Conservation (phyloP, 148 eudicot species). For the Tetragonia tetragonoides region DNA sequence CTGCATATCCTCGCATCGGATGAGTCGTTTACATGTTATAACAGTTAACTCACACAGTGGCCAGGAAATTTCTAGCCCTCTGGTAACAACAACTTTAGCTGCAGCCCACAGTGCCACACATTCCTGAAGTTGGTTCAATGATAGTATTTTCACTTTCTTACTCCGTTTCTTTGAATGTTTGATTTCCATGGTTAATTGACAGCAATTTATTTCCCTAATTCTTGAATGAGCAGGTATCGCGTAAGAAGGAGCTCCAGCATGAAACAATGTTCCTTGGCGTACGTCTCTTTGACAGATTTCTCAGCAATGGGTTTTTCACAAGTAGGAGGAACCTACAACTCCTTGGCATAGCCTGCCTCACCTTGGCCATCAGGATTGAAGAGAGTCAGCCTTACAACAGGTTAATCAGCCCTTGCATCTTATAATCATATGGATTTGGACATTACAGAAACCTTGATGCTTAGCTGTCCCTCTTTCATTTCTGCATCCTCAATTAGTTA, state of each 20-base stretch:
- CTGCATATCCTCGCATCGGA: too few species aligned
- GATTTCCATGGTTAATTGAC: neutral
- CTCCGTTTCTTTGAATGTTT: neutral
- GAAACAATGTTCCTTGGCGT: constrained; percentile 88
- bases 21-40: too few species aligned
- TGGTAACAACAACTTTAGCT: too few species aligned
- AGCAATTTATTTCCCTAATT: neutral
- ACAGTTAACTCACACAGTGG: too few species aligned
- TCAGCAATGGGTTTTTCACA: constrained; percentile 80
- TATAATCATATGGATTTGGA: neutral
- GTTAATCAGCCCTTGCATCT: constrained; percentile 20
- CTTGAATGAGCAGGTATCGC: constrained; percentile 51
- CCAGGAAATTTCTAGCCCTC: too few species aligned
- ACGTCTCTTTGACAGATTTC: constrained; percentile 70
- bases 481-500: neutral
- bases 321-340: constrained; percentile 66
- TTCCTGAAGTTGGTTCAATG: neutral
- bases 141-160: neutral
- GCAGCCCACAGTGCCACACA: neutral
- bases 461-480: neutral
- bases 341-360: constrained; percentile 87
- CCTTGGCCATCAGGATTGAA: constrained; percentile 89
- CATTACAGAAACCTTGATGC: neutral
- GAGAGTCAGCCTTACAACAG: constrained; percentile 92
- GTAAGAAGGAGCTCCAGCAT: constrained; percentile 53